Evolutionary conservation across 1,139 yeast genomes (phyloP), one percentile per base, ranked within the genome.

Genomic region (Yamadazyma siamensis): DNA sequence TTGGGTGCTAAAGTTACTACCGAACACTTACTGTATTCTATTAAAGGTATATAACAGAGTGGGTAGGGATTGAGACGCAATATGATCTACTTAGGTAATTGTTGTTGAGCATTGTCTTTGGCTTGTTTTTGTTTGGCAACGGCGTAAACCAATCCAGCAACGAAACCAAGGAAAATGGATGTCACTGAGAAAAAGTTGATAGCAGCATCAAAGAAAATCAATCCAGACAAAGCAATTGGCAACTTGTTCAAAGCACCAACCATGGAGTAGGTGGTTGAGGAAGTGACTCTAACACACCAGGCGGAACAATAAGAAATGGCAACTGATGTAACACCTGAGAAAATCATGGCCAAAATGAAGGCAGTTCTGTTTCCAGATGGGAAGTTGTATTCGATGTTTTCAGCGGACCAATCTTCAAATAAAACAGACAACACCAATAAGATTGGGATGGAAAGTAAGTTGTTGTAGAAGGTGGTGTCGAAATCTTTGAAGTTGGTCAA

Each of bases 231-330:
- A 15, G 98, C 98, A 53, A 94, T 87, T 52, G 98, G 98, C 53
- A 91, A 78, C 71, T 94, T 94, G 77, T 91, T 91, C 62, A 91
- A 77, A 33, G 98, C 98, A 56, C 98, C 98, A 42, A 91, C 97
- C 98, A 91, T 91, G 32, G 96, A 86, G 68, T 91, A 91, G 34
- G 98, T 91, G 37, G 98, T 91, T 20, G 97, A 88, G 13, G 96
- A 87, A 26, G 98, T 94, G 43, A 89, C 97, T 69, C 98, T 86
- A 41, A 91, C 95, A 77, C 98, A 91, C 98, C 98, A 91, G 40
- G 96, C 98, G 18, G 97, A 87, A 62, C 96, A 87, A 75, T 94
- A 91, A 27, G 97, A 88, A 56, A 94, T 91, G 63, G 95, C 96
- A 35, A 91, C 94, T 20, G 97, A 83, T 25, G 95, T 83, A 46